Conservation (phyloP, 495 filamentous ascomycete genomes). For the Cladorrhinum samala region DNA sequence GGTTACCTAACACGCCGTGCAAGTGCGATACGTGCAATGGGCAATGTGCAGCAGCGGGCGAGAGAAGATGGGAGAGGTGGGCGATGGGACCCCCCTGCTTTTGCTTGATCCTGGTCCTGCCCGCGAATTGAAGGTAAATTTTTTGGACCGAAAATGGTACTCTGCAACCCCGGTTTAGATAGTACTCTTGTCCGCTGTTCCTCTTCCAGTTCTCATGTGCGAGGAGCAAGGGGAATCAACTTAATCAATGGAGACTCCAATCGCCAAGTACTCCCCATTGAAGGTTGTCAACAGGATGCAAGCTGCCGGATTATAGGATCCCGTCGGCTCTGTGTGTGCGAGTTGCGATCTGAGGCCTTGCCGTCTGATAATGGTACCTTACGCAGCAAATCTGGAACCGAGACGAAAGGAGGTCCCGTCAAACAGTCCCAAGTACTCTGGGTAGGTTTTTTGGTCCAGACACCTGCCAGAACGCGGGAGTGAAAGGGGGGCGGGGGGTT, state of each 20-base stretch:
- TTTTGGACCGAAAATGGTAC: not conserved
- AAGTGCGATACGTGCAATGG: not conserved
- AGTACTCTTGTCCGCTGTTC: too few species aligned
- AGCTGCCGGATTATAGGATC: not conserved
- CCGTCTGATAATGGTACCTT: conserved; percentile 6
- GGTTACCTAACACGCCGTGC: conserved; percentile 3
- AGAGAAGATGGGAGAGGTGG: not conserved
- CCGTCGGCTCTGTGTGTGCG: not conserved
- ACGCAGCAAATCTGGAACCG: conserved; percentile 4
- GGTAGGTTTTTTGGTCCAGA: not conserved
- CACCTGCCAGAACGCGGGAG: not conserved
- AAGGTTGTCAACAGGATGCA: too few species aligned
- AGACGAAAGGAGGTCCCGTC: conserved; percentile 11
- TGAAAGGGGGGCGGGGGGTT: not conserved
- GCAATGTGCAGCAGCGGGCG: not conserved
- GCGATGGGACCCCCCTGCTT: not conserved
- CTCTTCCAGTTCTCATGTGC: not conserved
- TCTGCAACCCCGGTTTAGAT: not conserved
- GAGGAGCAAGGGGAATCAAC: too few species aligned
- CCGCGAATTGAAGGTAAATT: not conserved
- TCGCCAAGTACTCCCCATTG: too few species aligned
- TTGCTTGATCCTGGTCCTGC: not conserved
- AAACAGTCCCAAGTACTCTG: not conserved
- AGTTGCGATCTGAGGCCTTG: conserved; percentile 8
- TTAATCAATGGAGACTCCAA: not conserved